These are phyloP conservation scores for Blastobotrys elegans DNA, from an alignment of 1,139 yeast species.

Conservation along the genomic window DNA sequence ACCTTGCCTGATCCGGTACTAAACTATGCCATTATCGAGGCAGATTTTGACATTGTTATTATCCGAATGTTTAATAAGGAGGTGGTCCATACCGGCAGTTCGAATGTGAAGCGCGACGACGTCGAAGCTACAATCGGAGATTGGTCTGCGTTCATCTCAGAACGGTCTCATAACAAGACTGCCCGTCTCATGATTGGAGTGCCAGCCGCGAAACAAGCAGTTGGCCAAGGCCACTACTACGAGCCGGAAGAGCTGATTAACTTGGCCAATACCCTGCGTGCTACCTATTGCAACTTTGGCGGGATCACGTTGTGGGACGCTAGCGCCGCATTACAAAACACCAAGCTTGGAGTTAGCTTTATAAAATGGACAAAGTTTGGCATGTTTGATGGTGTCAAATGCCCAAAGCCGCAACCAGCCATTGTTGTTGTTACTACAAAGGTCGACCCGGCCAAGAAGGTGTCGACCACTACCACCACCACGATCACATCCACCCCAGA, in stretches of 20 bases:
- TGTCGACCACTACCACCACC: neutral
- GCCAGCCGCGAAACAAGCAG: slow-evolving; percentile 64
- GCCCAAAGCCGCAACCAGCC: neutral
- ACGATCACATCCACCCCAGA: neutral
- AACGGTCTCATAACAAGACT: slow-evolving; percentile 61
- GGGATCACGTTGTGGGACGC: slow-evolving; percentile 94
- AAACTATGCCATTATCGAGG: slow-evolving; percentile 56
- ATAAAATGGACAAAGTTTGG: slow-evolving; percentile 41
- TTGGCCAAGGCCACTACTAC: slow-evolving; percentile 60
- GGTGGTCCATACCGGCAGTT: slow-evolving; percentile 53
- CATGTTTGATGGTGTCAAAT: neutral
- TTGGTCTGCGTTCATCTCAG: slow-evolving; percentile 74
- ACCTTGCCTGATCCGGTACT: slow-evolving; percentile 83
- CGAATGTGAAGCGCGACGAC: slow-evolving; percentile 31
- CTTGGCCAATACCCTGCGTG: slow-evolving; percentile 23
- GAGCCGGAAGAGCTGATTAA: slow-evolving; percentile 27
- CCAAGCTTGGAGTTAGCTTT: slow-evolving; percentile 38
- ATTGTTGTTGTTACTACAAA: neutral
- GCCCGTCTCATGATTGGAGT: slow-evolving; percentile 63
- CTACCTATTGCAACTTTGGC: slow-evolving; percentile 53
- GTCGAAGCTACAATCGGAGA: slow-evolving; percentile 79
- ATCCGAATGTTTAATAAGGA: slow-evolving; percentile 91
- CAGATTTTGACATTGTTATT: slow-evolving; percentile 76
- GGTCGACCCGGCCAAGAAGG: neutral
- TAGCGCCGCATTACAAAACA: slow-evolving; percentile 63